Percentiles rank a stretch among this genome's conserved stretches.
These are phyloP conservation scores for Aspergillus flavus DNA, from an alignment of 2,329 filamentous ascomycete genomes.

Conservation along the genomic window DNA sequence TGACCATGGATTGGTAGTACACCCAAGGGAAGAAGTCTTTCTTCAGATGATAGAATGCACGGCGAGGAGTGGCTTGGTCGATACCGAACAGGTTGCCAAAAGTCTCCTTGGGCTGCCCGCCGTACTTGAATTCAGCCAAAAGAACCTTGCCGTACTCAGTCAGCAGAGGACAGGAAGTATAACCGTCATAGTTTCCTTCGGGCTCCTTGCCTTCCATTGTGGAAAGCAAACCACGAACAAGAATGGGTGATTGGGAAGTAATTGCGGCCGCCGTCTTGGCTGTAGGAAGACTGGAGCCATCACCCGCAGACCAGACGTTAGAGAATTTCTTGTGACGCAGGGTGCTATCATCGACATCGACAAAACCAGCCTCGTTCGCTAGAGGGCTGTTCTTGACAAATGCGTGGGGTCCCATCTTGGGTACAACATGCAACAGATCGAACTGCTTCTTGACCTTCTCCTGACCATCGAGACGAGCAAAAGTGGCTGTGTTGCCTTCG, in stretches of 20 bases:
- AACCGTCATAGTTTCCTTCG: slow-evolving; percentile 55
- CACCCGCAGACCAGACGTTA: slow-evolving; percentile 63
- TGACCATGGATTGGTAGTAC: slow-evolving; percentile 62
- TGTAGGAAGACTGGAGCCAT: slow-evolving; percentile 62
- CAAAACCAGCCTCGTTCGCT: slow-evolving; percentile 59
- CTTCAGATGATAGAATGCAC: slow-evolving; percentile 64
- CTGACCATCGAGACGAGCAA: slow-evolving; percentile 49
- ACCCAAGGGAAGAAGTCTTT: slow-evolving; percentile 71
- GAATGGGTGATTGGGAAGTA: slow-evolving; percentile 54
- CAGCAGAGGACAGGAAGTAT: slow-evolving; percentile 58
- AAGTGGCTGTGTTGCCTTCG: slow-evolving; percentile 57
- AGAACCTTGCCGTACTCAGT: slow-evolving; percentile 65
- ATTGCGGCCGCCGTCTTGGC: slow-evolving; percentile 60
- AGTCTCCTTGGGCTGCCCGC: slow-evolving; percentile 64
- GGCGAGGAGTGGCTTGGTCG: slow-evolving; percentile 59
- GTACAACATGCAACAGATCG: slow-evolving; percentile 60
- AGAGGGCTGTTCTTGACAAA: slow-evolving; percentile 58
- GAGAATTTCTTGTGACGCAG: slow-evolving; percentile 56
- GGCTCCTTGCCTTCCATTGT: slow-evolving; percentile 50
- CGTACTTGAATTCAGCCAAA: slow-evolving; percentile 68
- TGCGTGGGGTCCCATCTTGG: slow-evolving; percentile 61
- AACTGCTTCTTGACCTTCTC: slow-evolving; percentile 52
- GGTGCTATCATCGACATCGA: slow-evolving; percentile 60
- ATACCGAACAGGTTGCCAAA: slow-evolving; percentile 58
- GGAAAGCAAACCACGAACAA: slow-evolving; percentile 53